Evolutionary conservation across 805 yeast species (phyloP).

Genomic region (Starmerella powellii): DNA sequence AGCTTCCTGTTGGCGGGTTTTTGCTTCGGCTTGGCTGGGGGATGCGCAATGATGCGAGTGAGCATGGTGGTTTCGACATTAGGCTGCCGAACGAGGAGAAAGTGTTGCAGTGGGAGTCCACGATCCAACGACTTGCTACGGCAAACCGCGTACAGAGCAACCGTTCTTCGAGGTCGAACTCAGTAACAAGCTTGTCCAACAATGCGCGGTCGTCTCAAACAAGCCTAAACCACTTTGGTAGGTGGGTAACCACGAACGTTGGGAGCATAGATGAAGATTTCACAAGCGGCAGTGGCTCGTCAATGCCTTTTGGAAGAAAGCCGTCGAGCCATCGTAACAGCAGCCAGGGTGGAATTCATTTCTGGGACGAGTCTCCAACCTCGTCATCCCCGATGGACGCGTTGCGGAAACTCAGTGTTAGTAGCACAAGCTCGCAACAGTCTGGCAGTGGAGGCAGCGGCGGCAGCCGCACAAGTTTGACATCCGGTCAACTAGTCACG

Average conservation of each 20-base stretch:
- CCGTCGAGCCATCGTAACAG: conserved; percentile 1
- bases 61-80: conserved; percentile 73
- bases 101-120: conserved; percentile 62
- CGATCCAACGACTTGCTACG: conserved; percentile 22
- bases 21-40: conserved; percentile 29
- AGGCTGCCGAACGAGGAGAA: conserved; percentile 74
- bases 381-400: conserved; percentile 17
- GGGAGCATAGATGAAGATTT: conserved; percentile 13
- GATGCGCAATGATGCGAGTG: conserved; percentile 49
- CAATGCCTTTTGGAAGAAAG: background rate
- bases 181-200: background rate
- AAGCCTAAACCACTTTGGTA: conserved; percentile 5
- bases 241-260: conserved; percentile 8
- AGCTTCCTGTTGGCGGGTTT: conserved; percentile 26
- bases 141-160: background rate
- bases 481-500: background rate
- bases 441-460: conserved; percentile 5
- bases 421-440: conserved; percentile 16
- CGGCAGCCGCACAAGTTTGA: conserved; percentile 5
- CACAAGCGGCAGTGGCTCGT: background rate
- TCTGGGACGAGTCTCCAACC: conserved; percentile 15
- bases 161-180: conserved; percentile 7
- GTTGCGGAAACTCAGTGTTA: conserved; percentile 18
- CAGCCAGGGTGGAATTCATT: conserved; percentile 13
- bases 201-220: conserved; percentile 9